phyloP scores from a whole-genome alignment of 352 stramenopile genomes.

The Pythium monospermum region DNA sequence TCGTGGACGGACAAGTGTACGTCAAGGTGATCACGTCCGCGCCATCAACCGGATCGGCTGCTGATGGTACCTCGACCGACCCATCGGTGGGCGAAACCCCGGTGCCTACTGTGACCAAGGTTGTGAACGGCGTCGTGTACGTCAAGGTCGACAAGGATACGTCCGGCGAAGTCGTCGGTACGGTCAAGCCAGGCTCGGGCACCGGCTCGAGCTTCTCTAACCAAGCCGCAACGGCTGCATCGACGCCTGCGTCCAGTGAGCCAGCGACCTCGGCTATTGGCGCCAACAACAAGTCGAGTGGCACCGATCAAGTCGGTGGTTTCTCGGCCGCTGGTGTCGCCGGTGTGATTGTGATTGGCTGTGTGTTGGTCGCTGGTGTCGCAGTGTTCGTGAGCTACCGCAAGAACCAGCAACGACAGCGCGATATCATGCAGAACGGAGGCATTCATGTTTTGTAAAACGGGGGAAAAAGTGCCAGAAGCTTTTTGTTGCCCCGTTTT shows the following conservation, averaged over 20 bases:
- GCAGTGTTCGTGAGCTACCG: conserved; percentile 66
- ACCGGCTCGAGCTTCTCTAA: conserved; percentile 14
- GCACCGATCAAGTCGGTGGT: neutral
- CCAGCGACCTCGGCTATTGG: conserved; percentile 18
- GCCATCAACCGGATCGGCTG: neutral
- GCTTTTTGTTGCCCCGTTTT: too few species aligned
- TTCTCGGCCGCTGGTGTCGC: conserved; percentile 57
- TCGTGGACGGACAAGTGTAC: conserved; percentile 15
- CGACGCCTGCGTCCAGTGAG: neutral
- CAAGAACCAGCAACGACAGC: conserved; percentile 73
- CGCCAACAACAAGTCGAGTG: conserved; percentile 35
- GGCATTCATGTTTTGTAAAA: conserved; percentile 36
- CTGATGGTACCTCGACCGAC: neutral
- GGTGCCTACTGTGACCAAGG: conserved; percentile 1
- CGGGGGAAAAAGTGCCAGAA: too few species aligned
- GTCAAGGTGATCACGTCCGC: conserved; percentile 7
- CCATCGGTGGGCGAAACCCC: neutral
- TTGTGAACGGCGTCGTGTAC: neutral
- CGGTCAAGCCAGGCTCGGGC: conserved; percentile 12
- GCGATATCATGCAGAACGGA: conserved; percentile 70
- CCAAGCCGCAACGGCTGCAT: conserved; percentile 5
- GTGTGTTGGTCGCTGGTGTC: conserved; percentile 42
- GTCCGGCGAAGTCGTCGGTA: conserved; percentile 11
- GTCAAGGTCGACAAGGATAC: neutral
- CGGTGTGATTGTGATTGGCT: conserved; percentile 50